Percentiles rank a stretch among this genome's conserved stretches.
Conservation (phyloP, 139 green algal species). For the Chlamydomonas sp. region DNA sequence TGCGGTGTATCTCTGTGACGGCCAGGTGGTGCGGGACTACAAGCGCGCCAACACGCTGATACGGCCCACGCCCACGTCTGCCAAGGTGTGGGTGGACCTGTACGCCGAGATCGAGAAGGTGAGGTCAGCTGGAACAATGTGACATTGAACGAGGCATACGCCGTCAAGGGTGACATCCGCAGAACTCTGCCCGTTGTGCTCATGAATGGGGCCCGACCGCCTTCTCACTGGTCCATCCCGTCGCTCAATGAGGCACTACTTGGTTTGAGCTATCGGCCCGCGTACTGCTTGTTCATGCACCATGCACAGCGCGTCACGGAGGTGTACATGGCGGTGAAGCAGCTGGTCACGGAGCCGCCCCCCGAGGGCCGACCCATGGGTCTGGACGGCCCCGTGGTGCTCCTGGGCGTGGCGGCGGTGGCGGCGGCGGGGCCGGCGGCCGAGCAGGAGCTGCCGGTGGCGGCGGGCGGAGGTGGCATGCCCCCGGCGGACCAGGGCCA, state of each 20-base stretch:
- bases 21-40: slow-evolving; percentile 47
- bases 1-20: no score
- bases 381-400: not conserved
- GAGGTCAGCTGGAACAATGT: not conserved
- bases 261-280: not conserved
- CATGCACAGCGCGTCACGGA: slow-evolving; percentile 38
- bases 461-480: not conserved
- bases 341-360: slow-evolving; percentile 37
- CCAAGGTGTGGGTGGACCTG: slow-evolving; percentile 47
- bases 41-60: slow-evolving; percentile 46
- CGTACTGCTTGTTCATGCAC: not conserved
- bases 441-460: not conserved
- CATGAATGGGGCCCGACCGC: not conserved
- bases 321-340: slow-evolving; percentile 33
- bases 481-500: not conserved
- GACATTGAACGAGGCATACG: not conserved
- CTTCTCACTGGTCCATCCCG: not conserved
- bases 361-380: slow-evolving; percentile 17
- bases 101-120: slow-evolving; percentile 58
- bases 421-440: not conserved
- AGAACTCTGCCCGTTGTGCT: not conserved
- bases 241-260: not conserved
- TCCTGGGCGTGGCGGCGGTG: not conserved
- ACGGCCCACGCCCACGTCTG: slow-evolving; percentile 16
- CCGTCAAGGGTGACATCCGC: not conserved